These are phyloP conservation scores for Ormosia semicastrata DNA, from an alignment of 306 rosid genomes.

Conservation along the genomic window DNA sequence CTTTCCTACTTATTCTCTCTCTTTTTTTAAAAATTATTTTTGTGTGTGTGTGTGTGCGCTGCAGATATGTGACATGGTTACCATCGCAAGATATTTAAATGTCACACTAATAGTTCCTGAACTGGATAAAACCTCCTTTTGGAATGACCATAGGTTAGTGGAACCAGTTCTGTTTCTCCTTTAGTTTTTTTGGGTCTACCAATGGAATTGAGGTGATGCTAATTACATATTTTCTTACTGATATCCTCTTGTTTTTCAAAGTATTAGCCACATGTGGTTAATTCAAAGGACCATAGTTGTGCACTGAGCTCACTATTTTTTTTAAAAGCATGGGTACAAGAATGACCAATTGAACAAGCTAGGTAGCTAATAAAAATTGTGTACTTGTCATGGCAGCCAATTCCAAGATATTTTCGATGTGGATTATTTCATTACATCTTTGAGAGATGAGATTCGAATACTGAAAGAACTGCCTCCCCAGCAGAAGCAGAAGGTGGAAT, in stretches of 20 bases:
- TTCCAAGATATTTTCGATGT: conserved; percentile 66
- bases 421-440: conserved; percentile 59
- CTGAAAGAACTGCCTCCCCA: conserved; percentile 59
- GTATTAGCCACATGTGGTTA: too few relatives aligned
- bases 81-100: conserved; percentile 61
- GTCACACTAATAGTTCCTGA: conserved; percentile 73
- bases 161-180: background rate
- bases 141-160: conserved; percentile 63
- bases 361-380: background rate
- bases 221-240: background rate
- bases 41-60: background rate
- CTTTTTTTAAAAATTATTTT: background rate
- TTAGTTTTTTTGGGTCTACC: background rate
- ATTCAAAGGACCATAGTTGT: background rate
- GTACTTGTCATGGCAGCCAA: conserved; percentile 28
- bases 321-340: background rate
- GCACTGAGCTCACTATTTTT: background rate
- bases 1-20: background rate
- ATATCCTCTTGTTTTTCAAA: too few relatives aligned
- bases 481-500: conserved; percentile 45
- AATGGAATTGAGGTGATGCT: background rate
- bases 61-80: conserved; percentile 81
- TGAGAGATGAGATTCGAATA: conserved; percentile 71
- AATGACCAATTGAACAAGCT: background rate
- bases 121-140: conserved; percentile 68